Conservation (phyloP, 768 basidiomycete species). For the Dacryopinax primogenitus region DNA sequence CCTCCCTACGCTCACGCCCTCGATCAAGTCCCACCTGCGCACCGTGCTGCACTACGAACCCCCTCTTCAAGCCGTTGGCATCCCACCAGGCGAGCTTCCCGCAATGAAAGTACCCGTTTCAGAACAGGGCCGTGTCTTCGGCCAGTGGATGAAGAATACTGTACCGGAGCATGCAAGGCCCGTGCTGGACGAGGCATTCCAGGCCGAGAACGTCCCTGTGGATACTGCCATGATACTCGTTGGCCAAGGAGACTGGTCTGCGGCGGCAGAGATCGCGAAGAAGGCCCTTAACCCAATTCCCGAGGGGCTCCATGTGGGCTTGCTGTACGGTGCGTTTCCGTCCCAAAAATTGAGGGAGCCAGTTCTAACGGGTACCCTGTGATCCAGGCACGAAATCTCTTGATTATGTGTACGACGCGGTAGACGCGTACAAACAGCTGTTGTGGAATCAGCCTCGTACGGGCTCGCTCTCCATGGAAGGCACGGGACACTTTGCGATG, state of each 20-base stretch:
- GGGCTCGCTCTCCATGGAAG: background rate
- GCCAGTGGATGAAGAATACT: background rate
- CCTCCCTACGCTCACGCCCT: background rate
- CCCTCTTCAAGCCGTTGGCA: background rate
- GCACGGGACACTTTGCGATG: conserved; percentile 8
- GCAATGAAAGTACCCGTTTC: background rate
- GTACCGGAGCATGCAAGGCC: background rate
- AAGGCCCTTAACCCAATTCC: background rate
- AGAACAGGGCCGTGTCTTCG: conserved; percentile 5
- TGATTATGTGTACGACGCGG: background rate
- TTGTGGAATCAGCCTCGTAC: background rate
- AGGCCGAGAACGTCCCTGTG: background rate
- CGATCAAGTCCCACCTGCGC: background rate
- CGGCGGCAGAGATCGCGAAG: background rate
- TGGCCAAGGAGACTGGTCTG: background rate
- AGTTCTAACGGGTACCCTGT: too few relatives aligned
- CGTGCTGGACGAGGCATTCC: background rate
- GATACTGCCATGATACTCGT: conserved; percentile 2
- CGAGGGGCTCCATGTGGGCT: background rate
- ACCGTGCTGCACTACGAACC: background rate
- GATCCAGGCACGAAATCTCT: conserved; percentile 6
- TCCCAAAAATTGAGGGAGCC: too few relatives aligned
- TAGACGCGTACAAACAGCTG: background rate
- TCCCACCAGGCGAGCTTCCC: background rate
- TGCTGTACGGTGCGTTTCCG: conserved; percentile 3